Evolutionary conservation across 2,329 filamentous ascomycete genomes (phyloP).

Genomic region (Blastomyces parvus): DNA sequence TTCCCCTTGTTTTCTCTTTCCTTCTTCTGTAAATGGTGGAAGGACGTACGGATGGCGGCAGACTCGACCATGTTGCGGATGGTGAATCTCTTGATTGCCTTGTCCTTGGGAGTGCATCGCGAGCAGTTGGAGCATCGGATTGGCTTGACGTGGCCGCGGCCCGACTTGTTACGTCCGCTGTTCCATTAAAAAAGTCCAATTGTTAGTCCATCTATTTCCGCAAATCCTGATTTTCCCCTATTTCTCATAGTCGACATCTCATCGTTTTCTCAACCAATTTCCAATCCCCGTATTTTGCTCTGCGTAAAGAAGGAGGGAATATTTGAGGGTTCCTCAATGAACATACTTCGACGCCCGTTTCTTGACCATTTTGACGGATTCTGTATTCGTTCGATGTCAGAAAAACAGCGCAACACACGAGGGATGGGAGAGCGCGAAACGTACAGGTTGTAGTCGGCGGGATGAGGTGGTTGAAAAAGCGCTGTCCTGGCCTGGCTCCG

Average conservation of each 20-base stretch:
- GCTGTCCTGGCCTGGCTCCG: constrained; percentile 4
- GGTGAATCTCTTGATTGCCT: constrained; percentile 99
- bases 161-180: constrained; percentile 99
- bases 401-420: not conserved
- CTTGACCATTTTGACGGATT: constrained; percentile 59
- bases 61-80: constrained; percentile 99
- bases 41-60: constrained; percentile 86
- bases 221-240: not conserved
- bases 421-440: not conserved
- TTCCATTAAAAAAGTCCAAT: constrained; percentile 8
- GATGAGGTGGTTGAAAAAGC: constrained; percentile 5
- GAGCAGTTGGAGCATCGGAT: constrained; percentile 88
- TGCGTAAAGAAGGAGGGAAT: not conserved
- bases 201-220: constrained; percentile 8
- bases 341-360: constrained; percentile 65
- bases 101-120: constrained; percentile 95
- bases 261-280: not conserved
- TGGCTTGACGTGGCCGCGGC: constrained; percentile 98
- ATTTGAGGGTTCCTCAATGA: constrained; percentile 17
- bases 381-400: constrained; percentile 11
- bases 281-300: not conserved
- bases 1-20: not conserved
- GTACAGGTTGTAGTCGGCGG: constrained; percentile 8
- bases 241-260: not conserved
- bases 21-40: constrained; percentile 2